phyloP scores from a whole-genome alignment of 2,329 filamentous ascomycete species.

The Colletotrichum aenigma region DNA sequence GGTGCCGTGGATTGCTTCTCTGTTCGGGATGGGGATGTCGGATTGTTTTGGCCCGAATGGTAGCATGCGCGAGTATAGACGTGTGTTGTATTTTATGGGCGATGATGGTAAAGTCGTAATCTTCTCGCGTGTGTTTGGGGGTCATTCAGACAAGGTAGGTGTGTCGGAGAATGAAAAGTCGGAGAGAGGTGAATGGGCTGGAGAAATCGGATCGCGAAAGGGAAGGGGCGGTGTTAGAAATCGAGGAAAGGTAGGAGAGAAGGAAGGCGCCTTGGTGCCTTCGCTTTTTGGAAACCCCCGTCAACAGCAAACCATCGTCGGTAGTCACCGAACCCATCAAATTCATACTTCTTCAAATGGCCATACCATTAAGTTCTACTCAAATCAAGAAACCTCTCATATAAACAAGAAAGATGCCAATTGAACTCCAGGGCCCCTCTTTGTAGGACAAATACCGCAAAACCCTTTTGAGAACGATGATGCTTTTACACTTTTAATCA shows the following conservation, averaged over 20 bases:
- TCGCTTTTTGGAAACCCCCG: background rate
- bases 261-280: background rate
- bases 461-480: background rate
- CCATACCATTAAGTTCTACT: background rate
- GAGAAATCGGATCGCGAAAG: background rate
- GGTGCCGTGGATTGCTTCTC: background rate
- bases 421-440: constrained; percentile 14
- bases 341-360: background rate
- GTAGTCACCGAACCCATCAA: background rate
- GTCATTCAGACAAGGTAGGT: background rate
- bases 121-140: background rate
- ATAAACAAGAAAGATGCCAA: background rate
- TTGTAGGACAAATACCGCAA: background rate
- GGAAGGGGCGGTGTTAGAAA: background rate
- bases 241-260: background rate
- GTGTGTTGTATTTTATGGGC: background rate
- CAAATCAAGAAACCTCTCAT: background rate
- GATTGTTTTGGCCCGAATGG: background rate
- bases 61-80: background rate
- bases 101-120: background rate
- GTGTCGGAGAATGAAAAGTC: background rate
- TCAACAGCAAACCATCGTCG: background rate
- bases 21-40: background rate
- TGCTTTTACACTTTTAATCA: constrained; percentile 17
- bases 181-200: background rate